Percentiles rank a stretch among this genome's conserved stretches.
Conservation (phyloP, 345 rosid genomes). For the Salix udensis region DNA sequence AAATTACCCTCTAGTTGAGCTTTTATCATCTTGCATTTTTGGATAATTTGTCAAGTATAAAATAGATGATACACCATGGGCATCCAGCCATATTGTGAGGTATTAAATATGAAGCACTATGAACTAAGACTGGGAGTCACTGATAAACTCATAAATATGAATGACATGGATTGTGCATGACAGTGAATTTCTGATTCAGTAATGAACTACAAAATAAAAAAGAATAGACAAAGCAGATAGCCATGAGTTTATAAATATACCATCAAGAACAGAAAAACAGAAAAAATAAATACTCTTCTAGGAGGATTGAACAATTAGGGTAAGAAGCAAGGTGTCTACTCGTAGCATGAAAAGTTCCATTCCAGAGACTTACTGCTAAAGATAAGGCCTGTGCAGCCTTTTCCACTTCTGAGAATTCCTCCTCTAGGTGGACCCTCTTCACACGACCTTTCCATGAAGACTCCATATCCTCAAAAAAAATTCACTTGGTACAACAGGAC, state of each 20-base stretch:
- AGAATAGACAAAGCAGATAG: neutral
- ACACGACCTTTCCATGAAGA: slow-evolving; percentile 82
- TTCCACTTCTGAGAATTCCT: slow-evolving; percentile 61
- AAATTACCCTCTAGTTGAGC: too few relatives aligned
- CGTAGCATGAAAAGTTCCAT: neutral
- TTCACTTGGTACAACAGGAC: slow-evolving; percentile 56
- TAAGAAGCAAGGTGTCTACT: slow-evolving; percentile 3
- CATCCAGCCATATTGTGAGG: neutral
- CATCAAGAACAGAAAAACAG: neutral
- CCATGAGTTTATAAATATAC: neutral
- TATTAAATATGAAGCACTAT: neutral
- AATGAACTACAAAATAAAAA: neutral
- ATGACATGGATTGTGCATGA: neutral
- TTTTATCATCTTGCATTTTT: too few relatives aligned
- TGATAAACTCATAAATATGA: neutral
- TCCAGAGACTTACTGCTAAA: slow-evolving; percentile 49
- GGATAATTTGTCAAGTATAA: too few relatives aligned
- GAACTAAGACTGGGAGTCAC: neutral
- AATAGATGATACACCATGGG: neutral
- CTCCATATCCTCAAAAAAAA: slow-evolving; percentile 88
- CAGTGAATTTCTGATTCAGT: neutral
- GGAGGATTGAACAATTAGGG: neutral
- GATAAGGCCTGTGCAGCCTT: slow-evolving; percentile 67
- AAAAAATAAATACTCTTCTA: neutral
- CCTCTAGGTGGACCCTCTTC: slow-evolving; percentile 68